A percentile compares a stretch with the other conserved stretches of the same genome.
Conservation (phyloP, 768 basidiomycete species). For the Russula emetica region DNA sequence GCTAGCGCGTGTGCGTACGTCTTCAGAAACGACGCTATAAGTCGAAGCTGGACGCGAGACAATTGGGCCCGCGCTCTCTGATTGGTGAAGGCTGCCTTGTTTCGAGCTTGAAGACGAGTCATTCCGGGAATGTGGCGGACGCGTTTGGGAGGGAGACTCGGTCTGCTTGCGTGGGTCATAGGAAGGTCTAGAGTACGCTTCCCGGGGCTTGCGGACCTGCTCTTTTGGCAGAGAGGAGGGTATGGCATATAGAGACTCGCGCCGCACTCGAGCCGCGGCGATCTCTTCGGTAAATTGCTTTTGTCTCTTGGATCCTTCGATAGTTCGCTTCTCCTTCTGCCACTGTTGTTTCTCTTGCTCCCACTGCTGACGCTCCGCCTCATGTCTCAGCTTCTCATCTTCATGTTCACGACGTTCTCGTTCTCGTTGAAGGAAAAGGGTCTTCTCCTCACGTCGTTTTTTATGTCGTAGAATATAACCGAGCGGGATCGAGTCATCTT, state of each 20-base stretch:
- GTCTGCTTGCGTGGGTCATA: slow-evolving; percentile 26
- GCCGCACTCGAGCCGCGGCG: slow-evolving; percentile 24
- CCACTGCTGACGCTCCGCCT: slow-evolving; percentile 43
- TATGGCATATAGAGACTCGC: slow-evolving; percentile 5
- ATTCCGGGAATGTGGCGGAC: neutral
- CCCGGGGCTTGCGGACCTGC: slow-evolving; percentile 19
- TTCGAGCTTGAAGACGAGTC: slow-evolving; percentile 21
- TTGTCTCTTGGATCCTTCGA: slow-evolving; percentile 41
- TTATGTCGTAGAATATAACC: slow-evolving; percentile 58
- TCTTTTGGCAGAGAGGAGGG: slow-evolving; percentile 18
- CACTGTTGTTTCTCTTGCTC: slow-evolving; percentile 42
- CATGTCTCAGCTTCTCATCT: slow-evolving; percentile 39
- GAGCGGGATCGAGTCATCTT: slow-evolving; percentile 63
- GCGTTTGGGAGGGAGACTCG: slow-evolving; percentile 1
- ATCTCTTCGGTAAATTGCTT: slow-evolving; percentile 26
- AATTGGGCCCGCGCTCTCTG: slow-evolving; percentile 16
- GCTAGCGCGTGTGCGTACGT: slow-evolving; percentile 11
- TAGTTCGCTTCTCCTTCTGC: slow-evolving; percentile 43
- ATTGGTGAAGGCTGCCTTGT: slow-evolving; percentile 11
- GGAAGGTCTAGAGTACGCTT: slow-evolving; percentile 23
- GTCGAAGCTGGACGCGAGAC: slow-evolving; percentile 17
- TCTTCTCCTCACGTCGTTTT: slow-evolving; percentile 67
- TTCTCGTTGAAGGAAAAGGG: slow-evolving; percentile 55
- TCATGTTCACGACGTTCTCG: slow-evolving; percentile 49
- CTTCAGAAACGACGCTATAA: slow-evolving; percentile 21